Percentiles rank a stretch among this genome's conserved stretches.
Conservation (phyloP, 371 early-diverging fungal species). For the Mucor velutinosus region DNA sequence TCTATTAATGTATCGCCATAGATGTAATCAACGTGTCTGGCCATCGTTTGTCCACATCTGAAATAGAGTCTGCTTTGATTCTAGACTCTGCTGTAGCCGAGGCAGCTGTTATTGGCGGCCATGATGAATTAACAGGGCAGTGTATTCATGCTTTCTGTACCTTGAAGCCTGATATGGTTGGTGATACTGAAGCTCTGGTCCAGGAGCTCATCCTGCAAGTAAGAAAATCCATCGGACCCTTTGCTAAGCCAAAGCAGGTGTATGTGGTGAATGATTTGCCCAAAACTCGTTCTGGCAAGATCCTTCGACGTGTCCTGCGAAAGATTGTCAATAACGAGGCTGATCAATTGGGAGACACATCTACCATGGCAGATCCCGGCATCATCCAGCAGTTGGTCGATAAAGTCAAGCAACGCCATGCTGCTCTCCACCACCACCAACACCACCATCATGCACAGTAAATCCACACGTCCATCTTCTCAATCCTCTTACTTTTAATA, state of each 20-base stretch:
- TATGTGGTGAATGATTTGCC: conserved; percentile 89
- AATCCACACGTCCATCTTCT: not conserved
- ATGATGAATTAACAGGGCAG: conserved; percentile 94
- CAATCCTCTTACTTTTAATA: not conserved
- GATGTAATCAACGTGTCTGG: conserved; percentile 98
- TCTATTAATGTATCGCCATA: not conserved
- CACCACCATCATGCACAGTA: not conserved
- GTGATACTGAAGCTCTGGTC: conserved; percentile 45
- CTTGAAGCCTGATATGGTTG: conserved; percentile 54
- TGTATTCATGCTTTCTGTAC: conserved; percentile 77
- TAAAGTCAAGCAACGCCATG: not conserved
- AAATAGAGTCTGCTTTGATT: conserved; percentile 91
- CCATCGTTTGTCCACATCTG: conserved; percentile 95
- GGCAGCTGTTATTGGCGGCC: conserved; percentile 92
- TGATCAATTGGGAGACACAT: conserved; percentile 86
- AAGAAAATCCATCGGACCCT: conserved; percentile 90
- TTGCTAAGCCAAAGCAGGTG: conserved; percentile 90
- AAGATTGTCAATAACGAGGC: conserved; percentile 89
- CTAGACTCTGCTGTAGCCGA: conserved; percentile 83
- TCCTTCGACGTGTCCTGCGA: conserved; percentile 93
- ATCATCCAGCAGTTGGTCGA: conserved; percentile 12
- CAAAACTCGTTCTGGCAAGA: conserved; percentile 98
- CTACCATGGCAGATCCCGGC: conserved; percentile 84
- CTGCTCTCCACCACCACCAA: not conserved
- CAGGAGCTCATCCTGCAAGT: conserved; percentile 78